A percentile compares a stretch with the other conserved stretches of the same genome.
phyloP scores from a whole-genome alignment of 2,329 filamentous ascomycete genomes.

The Fusarium pilosicola region DNA sequence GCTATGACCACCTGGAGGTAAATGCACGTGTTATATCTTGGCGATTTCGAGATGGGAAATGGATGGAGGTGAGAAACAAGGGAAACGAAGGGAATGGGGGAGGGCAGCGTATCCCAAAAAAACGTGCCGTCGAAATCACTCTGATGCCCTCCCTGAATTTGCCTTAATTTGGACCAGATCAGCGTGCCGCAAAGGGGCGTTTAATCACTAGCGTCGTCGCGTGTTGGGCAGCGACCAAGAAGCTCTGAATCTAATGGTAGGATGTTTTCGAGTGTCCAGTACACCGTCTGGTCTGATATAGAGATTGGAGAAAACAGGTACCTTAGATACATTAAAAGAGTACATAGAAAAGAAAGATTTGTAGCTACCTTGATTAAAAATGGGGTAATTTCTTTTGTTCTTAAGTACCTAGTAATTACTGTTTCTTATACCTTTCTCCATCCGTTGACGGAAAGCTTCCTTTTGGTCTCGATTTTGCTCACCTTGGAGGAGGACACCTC shows the following conservation, averaged over 20 bases:
- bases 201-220: conserved; percentile 5
- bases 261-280: neutral
- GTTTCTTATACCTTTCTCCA: neutral
- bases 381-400: neutral
- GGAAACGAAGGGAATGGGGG: conserved; percentile 12
- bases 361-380: neutral
- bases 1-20: conserved; percentile 44
- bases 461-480: neutral
- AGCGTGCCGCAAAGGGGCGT: conserved; percentile 26
- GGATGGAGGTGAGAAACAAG: neutral
- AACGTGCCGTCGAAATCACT: conserved; percentile 12
- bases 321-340: neutral
- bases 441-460: neutral
- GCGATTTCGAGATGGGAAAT: conserved; percentile 11
- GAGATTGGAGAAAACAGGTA: neutral
- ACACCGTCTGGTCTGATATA: neutral
- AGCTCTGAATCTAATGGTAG: neutral
- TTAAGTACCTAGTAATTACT: neutral
- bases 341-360: neutral
- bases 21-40: conserved; percentile 41
- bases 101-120: neutral
- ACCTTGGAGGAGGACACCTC: neutral
- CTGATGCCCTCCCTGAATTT: conserved; percentile 14
- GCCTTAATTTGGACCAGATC: conserved; percentile 27
- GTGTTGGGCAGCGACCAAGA: conserved; percentile 38